Percentiles rank a stretch among this genome's conserved stretches.
These are phyloP conservation scores for Leccinum boreale DNA, from an alignment of 768 basidiomycete species.

Conservation along the genomic window DNA sequence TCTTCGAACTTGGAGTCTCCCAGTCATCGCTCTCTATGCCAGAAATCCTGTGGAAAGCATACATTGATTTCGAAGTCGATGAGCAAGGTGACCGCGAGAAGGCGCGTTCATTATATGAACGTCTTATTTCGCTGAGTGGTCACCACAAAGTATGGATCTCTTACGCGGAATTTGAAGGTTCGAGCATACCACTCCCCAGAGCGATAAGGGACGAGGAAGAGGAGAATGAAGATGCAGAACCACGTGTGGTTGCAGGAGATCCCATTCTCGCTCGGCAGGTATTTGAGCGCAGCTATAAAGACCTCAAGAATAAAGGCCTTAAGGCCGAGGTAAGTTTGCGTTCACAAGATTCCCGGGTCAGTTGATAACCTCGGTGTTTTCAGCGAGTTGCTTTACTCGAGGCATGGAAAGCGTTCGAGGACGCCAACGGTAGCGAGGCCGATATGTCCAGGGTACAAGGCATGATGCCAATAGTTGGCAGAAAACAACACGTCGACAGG, in stretches of 20 bases:
- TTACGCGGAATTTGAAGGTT: slow-evolving; percentile 89
- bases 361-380: slow-evolving; percentile 4
- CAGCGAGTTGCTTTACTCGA: slow-evolving; percentile 90
- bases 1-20: slow-evolving; percentile 87
- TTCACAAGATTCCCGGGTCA: neutral
- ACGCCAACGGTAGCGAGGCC: slow-evolving; percentile 67
- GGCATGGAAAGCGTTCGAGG: slow-evolving; percentile 94
- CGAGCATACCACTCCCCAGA: slow-evolving; percentile 62
- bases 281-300: slow-evolving; percentile 85
- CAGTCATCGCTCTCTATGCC: slow-evolving; percentile 92
- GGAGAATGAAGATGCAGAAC: slow-evolving; percentile 46
- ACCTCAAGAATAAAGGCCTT: slow-evolving; percentile 73
- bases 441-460: slow-evolving; percentile 80
- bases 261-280: slow-evolving; percentile 65
- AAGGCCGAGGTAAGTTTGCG: slow-evolving; percentile 76
- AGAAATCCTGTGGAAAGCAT: slow-evolving; percentile 91
- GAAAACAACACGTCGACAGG: slow-evolving; percentile 77
- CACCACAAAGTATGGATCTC: slow-evolving; percentile 98
- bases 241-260: slow-evolving; percentile 70
- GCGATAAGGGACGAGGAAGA: slow-evolving; percentile 71
- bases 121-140: slow-evolving; percentile 78
- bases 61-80: slow-evolving; percentile 94
- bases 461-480: slow-evolving; percentile 92
- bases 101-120: slow-evolving; percentile 84
- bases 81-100: slow-evolving; percentile 84